Base-by-base conservation (phyloP, 2,329 filamentous ascomycete genomes). In the Coniochaeta pulveracea region DNA sequence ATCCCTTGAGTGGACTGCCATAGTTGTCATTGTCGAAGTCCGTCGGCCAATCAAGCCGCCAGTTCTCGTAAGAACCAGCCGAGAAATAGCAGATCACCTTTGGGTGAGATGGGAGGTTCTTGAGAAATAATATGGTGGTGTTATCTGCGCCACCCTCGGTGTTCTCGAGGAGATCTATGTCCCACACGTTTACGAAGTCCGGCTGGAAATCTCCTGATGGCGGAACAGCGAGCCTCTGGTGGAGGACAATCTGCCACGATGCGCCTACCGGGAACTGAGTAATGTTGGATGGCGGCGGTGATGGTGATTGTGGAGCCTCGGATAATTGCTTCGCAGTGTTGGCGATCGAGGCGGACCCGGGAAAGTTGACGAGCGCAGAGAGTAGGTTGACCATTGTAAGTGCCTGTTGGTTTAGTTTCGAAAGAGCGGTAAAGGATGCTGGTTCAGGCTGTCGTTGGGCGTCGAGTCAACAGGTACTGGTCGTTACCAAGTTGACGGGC, bases 11-110 rank as follows among this genome's bases (percentile, higher is more conserved):
- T 5, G 54, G 52, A 4, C 64, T 62, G 14, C 79, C 80, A 21
- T 31, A 31, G 26, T 75, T 49, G 42, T 83, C 79, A 0, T 54
- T 49, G 2, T 58, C 40, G 6, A 56, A 47, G 47, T 83, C 84
- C 5, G 68, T 44, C 19, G 47, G 48, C 12, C 64, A 61, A 47
- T 85, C 80, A 1, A 63, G 54, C 3, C 80, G 65, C 58, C 66
- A 72, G 33, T 72, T 49, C 52, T 85, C 80, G 44, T 69, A 82
- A 6, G 72, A 77, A 1, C 80, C 80, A 0, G 76, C 78, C 33
- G 73, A 79, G 57, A 85, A 85, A 55, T 85, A 85, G 59, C 80
- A 85, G 37, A 85, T 76, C 34, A 83, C 70, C 40, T 69, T 74
- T 47, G 28, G 28, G 12, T 31, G 19, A 12, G 70, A 70, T 7